These are phyloP conservation scores for Fusarium ramigenum DNA, from an alignment of 2,329 filamentous ascomycete species.

Conservation along the genomic window DNA sequence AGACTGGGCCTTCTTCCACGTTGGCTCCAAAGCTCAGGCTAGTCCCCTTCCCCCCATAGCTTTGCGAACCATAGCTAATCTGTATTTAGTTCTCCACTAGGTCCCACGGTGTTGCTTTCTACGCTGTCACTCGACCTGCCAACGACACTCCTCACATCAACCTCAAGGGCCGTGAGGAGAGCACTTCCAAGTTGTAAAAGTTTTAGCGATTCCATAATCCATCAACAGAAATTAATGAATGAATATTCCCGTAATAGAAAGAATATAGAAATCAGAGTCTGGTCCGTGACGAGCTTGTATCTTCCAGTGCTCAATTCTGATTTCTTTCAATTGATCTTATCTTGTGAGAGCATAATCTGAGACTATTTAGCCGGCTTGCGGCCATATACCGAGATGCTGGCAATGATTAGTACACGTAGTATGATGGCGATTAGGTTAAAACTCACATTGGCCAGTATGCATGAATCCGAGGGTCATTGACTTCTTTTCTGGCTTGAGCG, in stretches of 20 bases:
- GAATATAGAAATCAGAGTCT: rapidly evolving
- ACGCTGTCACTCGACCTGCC: conserved; percentile 24
- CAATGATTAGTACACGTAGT: neutral
- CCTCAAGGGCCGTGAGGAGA: neutral
- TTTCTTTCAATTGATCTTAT: neutral
- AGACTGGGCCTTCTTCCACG: conserved; percentile 34
- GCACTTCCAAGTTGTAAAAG: conserved; percentile 1
- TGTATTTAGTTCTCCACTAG: conserved; percentile 13
- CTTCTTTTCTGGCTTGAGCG: conserved; percentile 8
- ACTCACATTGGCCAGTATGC: conserved; percentile 31
- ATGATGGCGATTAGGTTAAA: rapidly evolving
- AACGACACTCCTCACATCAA: conserved; percentile 2
- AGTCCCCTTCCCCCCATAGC: neutral
- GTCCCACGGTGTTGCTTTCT: conserved; percentile 23
- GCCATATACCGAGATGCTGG: conserved; percentile 12
- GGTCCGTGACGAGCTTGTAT: neutral
- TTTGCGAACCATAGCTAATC: neutral
- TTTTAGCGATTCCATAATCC: neutral
- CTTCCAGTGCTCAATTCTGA: neutral
- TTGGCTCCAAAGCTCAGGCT: conserved; percentile 30
- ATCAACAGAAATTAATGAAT: neutral
- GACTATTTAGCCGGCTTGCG: neutral
- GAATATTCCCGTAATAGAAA: rapidly evolving
- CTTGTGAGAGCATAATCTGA: rapidly evolving
- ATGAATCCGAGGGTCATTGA: conserved; percentile 12